Evolutionary conservation across 139 green algal genomes (phyloP), one percentile per base, ranked within the genome.

Genomic region (Diplosphaera chodatii): DNA sequence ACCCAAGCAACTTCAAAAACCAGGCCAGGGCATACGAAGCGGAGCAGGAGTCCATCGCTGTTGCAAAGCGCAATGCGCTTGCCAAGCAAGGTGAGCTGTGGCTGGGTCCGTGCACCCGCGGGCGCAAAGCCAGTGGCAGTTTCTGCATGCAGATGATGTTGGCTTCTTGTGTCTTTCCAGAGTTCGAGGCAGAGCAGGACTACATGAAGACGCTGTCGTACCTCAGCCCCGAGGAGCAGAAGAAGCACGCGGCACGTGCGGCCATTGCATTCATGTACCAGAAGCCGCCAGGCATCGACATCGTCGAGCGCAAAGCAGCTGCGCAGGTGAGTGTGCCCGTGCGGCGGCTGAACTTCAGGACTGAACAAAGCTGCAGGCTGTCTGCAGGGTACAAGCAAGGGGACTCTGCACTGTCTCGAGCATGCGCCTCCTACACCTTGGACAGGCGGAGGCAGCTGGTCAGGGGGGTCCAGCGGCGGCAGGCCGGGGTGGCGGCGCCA

Each of bases 1-100:
- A 96, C 69, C 91, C 91, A 1, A 66, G 90, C 27, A 93, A 86
- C 55, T 97, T 92, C 70, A 82, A 82, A 16, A 96, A 96, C 71
- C 86, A 87, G 41, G 82, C 85, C 22, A 69, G 66, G 0, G 84
- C 87, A n/a, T 96, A 76, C 69, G 91, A 93, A 40, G 69, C 69
- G 29, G 74, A 74, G 69, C 74, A 80, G 40, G 73, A 78, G 28
- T 20, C 62, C 21, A 66, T 66, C 15, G 62, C 62, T n/a, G 3
- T 25, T 18, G 48, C 48, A 10, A 59, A 59, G 48, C 48, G 48
- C 48, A 59, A 59, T 59, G 48, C 48, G 8, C 48, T 59, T 10
- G 48, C 48, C 10, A 59, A 59, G 48, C 13, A n/a, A 59, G 6
- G 37, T 48, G 37, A n/a, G n/a, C n/a, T n/a, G n/a, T n/a, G n/a